Evolutionary conservation across 1,284 basidiomycete genomes (phyloP), one percentile per base, ranked within the genome.

Genomic region (Cutaneotrichosporon mucoides): DNA sequence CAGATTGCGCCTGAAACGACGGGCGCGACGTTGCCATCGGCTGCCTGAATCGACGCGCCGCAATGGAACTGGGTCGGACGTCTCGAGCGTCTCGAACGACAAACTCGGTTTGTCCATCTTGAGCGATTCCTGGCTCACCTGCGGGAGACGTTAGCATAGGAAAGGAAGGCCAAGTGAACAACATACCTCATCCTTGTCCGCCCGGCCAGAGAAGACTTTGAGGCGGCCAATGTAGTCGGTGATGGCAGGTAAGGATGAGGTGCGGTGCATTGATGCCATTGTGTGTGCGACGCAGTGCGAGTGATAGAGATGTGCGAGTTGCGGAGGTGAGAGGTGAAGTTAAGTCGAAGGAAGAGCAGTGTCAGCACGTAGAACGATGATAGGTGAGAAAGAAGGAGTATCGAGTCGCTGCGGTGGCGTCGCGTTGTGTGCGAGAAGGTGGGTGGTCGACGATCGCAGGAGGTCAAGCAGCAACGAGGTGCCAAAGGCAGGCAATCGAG

Each of bases 161-260:
- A n/a, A n/a, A n/a, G n/a, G n/a, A n/a, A n/a, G n/a, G n/a, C n/a
- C n/a, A n/a, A n/a, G n/a, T n/a, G n/a, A n/a, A n/a, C n/a, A n/a
- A n/a, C 73, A 64, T 55, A 76, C 76, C 73, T 78, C 76, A 67
- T 76, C 75, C 69, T 74, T 73, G 61, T 66, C 68, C 57, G 73
- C 73, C 50, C 61, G 59, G 41, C 76, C 72, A 15, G 72, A 73
- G 55, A 77, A 74, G 52, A 75, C 76, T 78, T 78, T 76, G 13
- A 77, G 69, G 33, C 71, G 73, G 53, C 70, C 71, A 51, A 74
- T 61, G 55, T 67, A 69, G 61, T 75, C 72, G 16, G 24, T 24
- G 37, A 75, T 42, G 65, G 74, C 60, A 58, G 76, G 75, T 13
- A 77, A 62, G 5, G 76, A 77, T 55, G 69, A 71, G 6, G 75